phyloP scores from a whole-genome alignment of 805 yeast genomes.

The Millerozyma miso region DNA sequence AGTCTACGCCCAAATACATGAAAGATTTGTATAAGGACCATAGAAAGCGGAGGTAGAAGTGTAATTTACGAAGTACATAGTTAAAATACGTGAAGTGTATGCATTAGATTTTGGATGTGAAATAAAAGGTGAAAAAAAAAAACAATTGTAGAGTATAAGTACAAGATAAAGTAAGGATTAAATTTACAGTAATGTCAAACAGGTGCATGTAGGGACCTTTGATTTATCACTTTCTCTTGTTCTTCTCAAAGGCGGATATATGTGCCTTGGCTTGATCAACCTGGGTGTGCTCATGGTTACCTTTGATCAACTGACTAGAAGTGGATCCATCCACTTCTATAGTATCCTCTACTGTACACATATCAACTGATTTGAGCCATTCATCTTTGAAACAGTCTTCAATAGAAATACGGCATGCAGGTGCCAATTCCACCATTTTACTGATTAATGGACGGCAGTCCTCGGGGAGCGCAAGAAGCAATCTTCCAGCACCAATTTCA shows the following conservation, averaged over 20 bases:
- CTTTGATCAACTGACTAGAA: slow-evolving; percentile 32
- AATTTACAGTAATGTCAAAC: no score
- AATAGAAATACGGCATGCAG: slow-evolving; percentile 77
- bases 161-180: neutral
- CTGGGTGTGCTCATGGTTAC: slow-evolving; percentile 75
- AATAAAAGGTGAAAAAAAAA: neutral
- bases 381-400: slow-evolving; percentile 73
- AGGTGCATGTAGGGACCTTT: no score
- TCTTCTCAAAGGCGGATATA: slow-evolving; percentile 87
- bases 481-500: slow-evolving; percentile 66
- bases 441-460: slow-evolving; percentile 65
- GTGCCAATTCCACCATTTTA: slow-evolving; percentile 79
- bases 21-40: no score
- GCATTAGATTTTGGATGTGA: neutral
- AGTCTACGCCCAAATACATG: no score
- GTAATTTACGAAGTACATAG: no score
- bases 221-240: slow-evolving; percentile 52
- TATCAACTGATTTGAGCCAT: slow-evolving; percentile 60
- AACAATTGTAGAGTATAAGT: neutral
- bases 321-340: slow-evolving; percentile 35
- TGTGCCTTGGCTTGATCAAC: slow-evolving; percentile 95
- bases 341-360: slow-evolving; percentile 60
- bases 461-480: slow-evolving; percentile 65
- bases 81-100: neutral
- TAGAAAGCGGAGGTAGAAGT: no score